Conservation (phyloP, 2,329 filamentous ascomycete species). For the Pestalotiopsis fici region DNA sequence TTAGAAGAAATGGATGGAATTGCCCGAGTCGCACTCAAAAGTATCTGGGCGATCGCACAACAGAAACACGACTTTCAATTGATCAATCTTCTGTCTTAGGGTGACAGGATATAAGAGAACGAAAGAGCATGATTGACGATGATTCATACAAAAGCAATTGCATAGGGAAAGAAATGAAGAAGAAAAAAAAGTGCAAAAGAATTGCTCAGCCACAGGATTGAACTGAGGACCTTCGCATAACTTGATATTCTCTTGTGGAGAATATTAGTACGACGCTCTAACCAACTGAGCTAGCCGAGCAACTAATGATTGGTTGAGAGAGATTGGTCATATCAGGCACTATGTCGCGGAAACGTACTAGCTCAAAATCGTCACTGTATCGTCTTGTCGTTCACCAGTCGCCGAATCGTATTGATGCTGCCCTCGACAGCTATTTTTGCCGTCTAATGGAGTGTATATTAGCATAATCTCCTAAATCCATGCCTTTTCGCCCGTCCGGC, state of each 20-base stretch:
- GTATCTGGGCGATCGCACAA: too few species aligned
- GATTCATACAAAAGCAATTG: too few species aligned
- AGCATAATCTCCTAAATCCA: background rate
- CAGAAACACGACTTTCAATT: too few species aligned
- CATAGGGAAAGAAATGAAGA: background rate
- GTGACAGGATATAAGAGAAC: too few species aligned
- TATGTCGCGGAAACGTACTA: background rate
- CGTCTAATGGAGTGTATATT: conserved; percentile 15
- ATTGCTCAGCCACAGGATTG: conserved; percentile 3
- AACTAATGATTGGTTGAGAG: background rate
- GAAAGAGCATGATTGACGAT: too few species aligned
- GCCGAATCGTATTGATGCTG: conserved; percentile 29
- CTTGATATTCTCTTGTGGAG: background rate
- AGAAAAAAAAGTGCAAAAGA: background rate
- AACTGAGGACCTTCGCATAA: conserved; percentile 4
- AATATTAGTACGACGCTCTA: conserved; percentile 3
- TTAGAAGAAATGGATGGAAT: too few species aligned
- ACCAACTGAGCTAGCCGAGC: conserved; percentile 3
- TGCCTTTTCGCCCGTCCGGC: too few species aligned
- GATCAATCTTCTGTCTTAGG: too few species aligned
- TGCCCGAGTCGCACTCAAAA: too few species aligned
- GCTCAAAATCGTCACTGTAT: conserved; percentile 15
- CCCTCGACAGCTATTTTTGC: conserved; percentile 30
- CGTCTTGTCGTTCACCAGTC: conserved; percentile 24
- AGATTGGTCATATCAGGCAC: background rate